Evolutionary conservation across 2,329 filamentous ascomycete genomes (phyloP), one percentile per base, ranked within the genome.

Genomic region (Chaetomium sp.): DNA sequence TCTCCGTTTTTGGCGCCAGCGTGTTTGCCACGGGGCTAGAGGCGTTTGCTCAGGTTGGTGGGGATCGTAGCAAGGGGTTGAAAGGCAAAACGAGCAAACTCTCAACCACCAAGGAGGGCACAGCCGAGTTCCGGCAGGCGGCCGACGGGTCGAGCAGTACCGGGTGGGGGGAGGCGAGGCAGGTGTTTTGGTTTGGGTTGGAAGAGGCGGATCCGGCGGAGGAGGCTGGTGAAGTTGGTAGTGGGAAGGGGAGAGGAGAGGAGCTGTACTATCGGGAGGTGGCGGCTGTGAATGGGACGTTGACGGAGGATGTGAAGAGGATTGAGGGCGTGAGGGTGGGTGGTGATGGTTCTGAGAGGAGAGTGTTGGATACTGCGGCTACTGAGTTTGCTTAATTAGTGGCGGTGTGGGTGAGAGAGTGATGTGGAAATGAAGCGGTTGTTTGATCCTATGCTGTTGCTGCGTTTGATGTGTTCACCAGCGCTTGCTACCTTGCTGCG

Each of bases 1-100:
- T 74, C 36, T 66, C 69, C 14, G 65, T 76, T 1, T 55, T 61
- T 1, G 77, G 77, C 8, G 61, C 65, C 5, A 64, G 71, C 5
- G 72, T 76, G 6, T 77, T 87, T 50, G 80, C 85, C 0, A 81
- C 77, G 0, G 82, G 82, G 1, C 69, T 86, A 2, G 80, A 86
- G 60, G 79, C 77, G 0, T 85, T 86, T 68, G 4, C 47, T 40
- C 9, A 9, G 37, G 12, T 40, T 71, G 54, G 55, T 65, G 41
- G 42, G 65, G 49, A 34, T 59, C 6, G 6, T 10, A 32, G 41
- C 1, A 40, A 57, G 36, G 59, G 50, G 9, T 44, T 3, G 69
- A 76, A 74, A 6, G 69, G 75, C 0, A 62, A 66, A 3, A 76
- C 74, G 6, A 69, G 75, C 0, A 62, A 66, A 2, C 64, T 82